These are phyloP conservation scores for Trichoderma reesei DNA, from an alignment of 495 filamentous ascomycete genomes.

Conservation along the genomic window DNA sequence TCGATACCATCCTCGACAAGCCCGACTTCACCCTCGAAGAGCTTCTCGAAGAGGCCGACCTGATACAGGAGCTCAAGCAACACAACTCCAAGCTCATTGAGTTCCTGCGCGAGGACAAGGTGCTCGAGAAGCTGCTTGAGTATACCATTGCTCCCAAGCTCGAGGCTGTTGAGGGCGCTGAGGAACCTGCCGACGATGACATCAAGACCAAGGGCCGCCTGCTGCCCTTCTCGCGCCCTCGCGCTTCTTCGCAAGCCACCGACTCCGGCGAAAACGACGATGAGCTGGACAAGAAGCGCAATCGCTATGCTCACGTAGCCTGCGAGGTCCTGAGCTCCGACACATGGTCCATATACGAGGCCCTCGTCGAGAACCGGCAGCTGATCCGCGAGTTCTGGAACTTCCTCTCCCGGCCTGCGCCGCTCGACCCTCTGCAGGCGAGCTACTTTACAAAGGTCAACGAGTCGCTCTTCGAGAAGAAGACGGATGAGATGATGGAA, in stretches of 20 bases:
- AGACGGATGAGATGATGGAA: slow-evolving; percentile 91
- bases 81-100: slow-evolving; percentile 98
- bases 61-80: slow-evolving; percentile 95
- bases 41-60: slow-evolving; percentile 86
- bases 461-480: slow-evolving; percentile 90
- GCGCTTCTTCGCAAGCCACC: slow-evolving; percentile 29
- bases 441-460: slow-evolving; percentile 99
- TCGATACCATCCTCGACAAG: slow-evolving; percentile 94
- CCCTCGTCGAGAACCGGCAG: slow-evolving; percentile 73
- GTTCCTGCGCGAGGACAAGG: slow-evolving; percentile 77
- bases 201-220: slow-evolving; percentile 40
- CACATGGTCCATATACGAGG: slow-evolving; percentile 90
- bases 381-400: slow-evolving; percentile 80
- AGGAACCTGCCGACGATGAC: slow-evolving; percentile 51
- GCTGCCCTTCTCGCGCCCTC: slow-evolving; percentile 38
- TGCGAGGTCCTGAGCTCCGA: slow-evolving; percentile 93
- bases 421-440: slow-evolving; percentile 84
- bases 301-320: slow-evolving; percentile 84
- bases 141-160: slow-evolving; percentile 78
- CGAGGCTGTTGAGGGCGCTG: slow-evolving; percentile 45
- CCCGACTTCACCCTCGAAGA: slow-evolving; percentile 91
- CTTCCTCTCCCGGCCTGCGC: slow-evolving; percentile 68
- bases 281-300: slow-evolving; percentile 72
- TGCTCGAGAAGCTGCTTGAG: slow-evolving; percentile 78
- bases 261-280: slow-evolving; percentile 43